Conservation (phyloP, 495 filamentous ascomycete species). For the Terfezia claveryi region DNA sequence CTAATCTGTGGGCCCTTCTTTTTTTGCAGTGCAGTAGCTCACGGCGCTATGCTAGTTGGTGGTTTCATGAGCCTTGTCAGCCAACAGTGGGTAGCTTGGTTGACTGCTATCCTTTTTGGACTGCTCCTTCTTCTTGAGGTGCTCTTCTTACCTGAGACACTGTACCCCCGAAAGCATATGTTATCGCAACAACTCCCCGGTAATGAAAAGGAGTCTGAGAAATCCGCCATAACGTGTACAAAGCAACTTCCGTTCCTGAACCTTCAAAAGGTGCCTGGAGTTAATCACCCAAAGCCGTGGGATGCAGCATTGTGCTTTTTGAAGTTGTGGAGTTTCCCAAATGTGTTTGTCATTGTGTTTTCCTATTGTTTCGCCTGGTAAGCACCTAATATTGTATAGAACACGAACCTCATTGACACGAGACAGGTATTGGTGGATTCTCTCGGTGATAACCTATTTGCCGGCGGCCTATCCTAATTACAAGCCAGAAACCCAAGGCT, state of each 20-base stretch:
- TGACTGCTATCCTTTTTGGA: slow-evolving; percentile 35
- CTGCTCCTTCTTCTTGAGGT: slow-evolving; percentile 29
- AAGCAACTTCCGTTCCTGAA: slow-evolving; percentile 31
- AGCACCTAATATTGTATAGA: neutral
- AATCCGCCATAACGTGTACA: slow-evolving; percentile 23
- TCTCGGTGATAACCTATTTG: slow-evolving; percentile 37
- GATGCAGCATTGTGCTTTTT: slow-evolving; percentile 28
- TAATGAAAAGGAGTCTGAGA: slow-evolving; percentile 1
- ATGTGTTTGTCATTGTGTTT: slow-evolving; percentile 26
- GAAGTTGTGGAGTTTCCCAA: slow-evolving; percentile 28
- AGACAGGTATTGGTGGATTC: slow-evolving; percentile 36
- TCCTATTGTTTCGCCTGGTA: slow-evolving; percentile 34
- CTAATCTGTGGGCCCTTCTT: neutral
- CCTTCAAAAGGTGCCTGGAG: slow-evolving; percentile 28
- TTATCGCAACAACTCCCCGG: slow-evolving; percentile 21
- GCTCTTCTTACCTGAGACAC: slow-evolving; percentile 35
- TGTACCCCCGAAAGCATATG: slow-evolving; percentile 36
- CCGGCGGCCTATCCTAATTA: slow-evolving; percentile 35
- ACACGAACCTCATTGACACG: neutral
- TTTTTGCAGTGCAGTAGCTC: neutral
- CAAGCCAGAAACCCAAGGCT: slow-evolving; percentile 32
- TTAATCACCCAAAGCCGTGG: slow-evolving; percentile 32
- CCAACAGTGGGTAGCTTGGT: slow-evolving; percentile 35
- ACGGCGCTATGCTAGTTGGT: slow-evolving; percentile 23
- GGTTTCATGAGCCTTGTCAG: slow-evolving; percentile 32